Evolutionary conservation across 208 protist genomes (phyloP).

Genomic region (Trypanosoma cruzi): DNA sequence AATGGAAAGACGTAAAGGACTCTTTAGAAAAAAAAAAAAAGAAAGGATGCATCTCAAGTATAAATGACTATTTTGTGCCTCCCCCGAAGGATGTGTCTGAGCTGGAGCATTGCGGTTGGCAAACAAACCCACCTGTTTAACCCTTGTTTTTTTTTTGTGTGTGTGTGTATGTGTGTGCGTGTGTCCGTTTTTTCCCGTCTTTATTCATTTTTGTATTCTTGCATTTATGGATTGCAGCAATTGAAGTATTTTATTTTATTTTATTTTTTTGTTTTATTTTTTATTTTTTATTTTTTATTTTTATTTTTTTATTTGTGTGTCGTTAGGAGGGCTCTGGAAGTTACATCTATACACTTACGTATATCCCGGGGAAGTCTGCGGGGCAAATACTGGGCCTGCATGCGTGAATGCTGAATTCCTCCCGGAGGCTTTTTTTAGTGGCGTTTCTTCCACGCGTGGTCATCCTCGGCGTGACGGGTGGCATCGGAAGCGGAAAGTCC

Average conservation of each 20-base stretch:
- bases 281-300: not conserved
- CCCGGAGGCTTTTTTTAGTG: conserved; percentile 1
- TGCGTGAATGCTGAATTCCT: conserved; percentile 1
- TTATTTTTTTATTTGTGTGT: not conserved
- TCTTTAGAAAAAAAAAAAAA: conserved; percentile 1
- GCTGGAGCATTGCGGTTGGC: not conserved
- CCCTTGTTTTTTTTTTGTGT: not conserved
- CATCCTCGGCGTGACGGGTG: conserved; percentile 73
- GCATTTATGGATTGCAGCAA: not conserved
- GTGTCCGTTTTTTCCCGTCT: conserved; percentile 1
- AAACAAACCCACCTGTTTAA: not conserved
- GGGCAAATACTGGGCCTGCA: not conserved
- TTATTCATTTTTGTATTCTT: no score
- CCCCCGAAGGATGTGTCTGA: not conserved
- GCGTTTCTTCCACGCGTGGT: conserved; percentile 11
- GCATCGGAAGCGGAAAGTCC: conserved; percentile 84
- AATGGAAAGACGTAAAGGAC: not conserved
- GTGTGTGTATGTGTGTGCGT: conserved; percentile 4
- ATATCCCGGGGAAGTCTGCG: not conserved
- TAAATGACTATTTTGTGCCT: not conserved
- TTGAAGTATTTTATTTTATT: not conserved
- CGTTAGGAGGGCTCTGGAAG: not conserved
- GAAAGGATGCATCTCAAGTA: not conserved
- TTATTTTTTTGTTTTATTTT: not conserved
- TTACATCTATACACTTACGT: not conserved